A percentile compares a stretch with the other conserved stretches of the same genome.
Conservation (phyloP, 345 rosid species). For the Kandelia obovata region DNA sequence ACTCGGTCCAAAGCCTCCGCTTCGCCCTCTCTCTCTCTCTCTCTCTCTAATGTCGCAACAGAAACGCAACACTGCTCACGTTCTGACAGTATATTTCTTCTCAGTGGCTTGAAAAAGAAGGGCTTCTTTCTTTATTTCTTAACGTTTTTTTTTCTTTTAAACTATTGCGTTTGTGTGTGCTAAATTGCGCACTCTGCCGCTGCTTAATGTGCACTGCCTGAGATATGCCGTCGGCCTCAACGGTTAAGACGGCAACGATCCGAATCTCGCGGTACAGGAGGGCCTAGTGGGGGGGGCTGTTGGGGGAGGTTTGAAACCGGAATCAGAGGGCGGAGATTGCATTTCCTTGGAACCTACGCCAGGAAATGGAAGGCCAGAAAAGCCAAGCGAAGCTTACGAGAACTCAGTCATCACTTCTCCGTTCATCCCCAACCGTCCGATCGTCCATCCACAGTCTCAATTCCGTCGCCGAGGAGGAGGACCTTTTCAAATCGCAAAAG, state of each 20-base stretch:
- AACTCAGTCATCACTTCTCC: slow-evolving; percentile 80
- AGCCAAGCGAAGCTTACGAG: slow-evolving; percentile 67
- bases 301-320: neutral
- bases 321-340: slow-evolving; percentile 16
- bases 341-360: slow-evolving; percentile 6
- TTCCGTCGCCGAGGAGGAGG: slow-evolving; percentile 61
- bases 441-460: slow-evolving; percentile 81
- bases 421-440: slow-evolving; percentile 78
- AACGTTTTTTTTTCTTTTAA: neutral
- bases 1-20: slow-evolving; percentile 27
- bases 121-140: neutral
- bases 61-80: too few relatives aligned
- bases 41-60: neutral
- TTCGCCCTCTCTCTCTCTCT: neutral
- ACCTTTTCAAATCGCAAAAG: slow-evolving; percentile 30
- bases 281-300: neutral
- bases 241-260: slow-evolving; percentile 26
- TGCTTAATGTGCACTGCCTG: slow-evolving; percentile 36
- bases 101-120: slow-evolving; percentile 2
- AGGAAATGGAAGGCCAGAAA: slow-evolving; percentile 56
- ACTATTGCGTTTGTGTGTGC: slow-evolving; percentile 12
- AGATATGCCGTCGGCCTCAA: slow-evolving; percentile 46
- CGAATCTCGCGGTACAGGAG: slow-evolving; percentile 55
- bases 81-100: slow-evolving; percentile 11
- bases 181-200: slow-evolving; percentile 36